These are phyloP conservation scores for Aspergillus pseudotamarii DNA, from an alignment of 2,329 filamentous ascomycete genomes.

Conservation along the genomic window DNA sequence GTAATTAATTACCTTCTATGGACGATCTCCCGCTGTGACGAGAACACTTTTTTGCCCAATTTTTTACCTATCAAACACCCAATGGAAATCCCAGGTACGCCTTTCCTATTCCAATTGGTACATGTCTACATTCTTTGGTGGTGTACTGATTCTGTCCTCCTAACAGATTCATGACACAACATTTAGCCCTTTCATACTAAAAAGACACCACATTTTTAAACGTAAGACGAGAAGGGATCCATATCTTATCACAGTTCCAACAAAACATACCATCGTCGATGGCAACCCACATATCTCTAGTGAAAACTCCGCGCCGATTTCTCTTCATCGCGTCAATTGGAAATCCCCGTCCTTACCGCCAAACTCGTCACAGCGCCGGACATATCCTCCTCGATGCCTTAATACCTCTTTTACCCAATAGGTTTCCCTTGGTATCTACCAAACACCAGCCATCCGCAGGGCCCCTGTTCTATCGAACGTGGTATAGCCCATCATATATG, in stretches of 20 bases:
- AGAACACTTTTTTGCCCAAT: no score
- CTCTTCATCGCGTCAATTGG: conserved; percentile 86
- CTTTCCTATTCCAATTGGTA: no score
- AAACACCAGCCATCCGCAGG: conserved; percentile 58
- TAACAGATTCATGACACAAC: no score
- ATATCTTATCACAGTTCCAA: neutral
- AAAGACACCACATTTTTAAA: neutral
- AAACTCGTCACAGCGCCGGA: conserved; percentile 84
- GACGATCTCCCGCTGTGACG: no score
- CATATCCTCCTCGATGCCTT: conserved; percentile 73
- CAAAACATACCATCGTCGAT: neutral
- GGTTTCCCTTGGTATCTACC: conserved; percentile 49
- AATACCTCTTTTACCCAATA: conserved; percentile 49
- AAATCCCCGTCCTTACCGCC: conserved; percentile 73
- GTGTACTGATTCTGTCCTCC: no score
- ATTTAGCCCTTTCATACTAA: neutral
- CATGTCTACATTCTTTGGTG: no score
- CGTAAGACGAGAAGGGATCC: conserved; percentile 27
- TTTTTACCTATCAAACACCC: no score
- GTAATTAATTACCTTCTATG: no score
- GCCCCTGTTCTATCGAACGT: conserved; percentile 41
- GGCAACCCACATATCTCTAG: neutral
- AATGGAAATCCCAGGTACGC: no score
- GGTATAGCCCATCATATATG: conserved; percentile 79
- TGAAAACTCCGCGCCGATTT: conserved; percentile 29